A percentile compares a stretch with the other conserved stretches of the same genome.
Conservation (phyloP, 179 eudicot genomes). For the Beta macrorhiza region DNA sequence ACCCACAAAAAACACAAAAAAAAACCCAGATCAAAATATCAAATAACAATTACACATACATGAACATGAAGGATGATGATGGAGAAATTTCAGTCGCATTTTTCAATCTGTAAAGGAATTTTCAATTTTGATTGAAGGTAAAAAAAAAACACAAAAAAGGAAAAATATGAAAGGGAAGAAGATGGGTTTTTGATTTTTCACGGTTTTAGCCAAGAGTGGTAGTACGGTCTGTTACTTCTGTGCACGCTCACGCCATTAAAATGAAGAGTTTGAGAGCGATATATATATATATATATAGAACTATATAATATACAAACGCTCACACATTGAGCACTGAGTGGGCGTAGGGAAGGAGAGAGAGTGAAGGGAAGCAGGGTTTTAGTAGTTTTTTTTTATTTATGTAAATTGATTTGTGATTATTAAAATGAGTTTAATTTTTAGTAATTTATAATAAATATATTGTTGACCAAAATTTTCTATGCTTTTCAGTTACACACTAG, state of each 20-base stretch:
- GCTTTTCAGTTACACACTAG: conserved; percentile 16
- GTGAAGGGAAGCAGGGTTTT: conserved; percentile 22
- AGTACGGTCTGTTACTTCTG: conserved; percentile 37
- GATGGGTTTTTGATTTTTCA: conserved; percentile 24
- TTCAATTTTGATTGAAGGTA: background rate
- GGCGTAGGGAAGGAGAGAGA: background rate
- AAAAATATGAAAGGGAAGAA: conserved; percentile 4
- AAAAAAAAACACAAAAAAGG: background rate
- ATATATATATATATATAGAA: background rate
- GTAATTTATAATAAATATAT: conserved; percentile 13
- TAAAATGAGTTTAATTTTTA: background rate
- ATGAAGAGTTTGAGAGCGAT: conserved; percentile 37
- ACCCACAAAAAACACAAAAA: conserved; percentile 3
- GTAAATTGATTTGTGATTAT: background rate
- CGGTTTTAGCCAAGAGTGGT: conserved; percentile 35
- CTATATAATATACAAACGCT: background rate
- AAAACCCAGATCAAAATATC: conserved; percentile 32
- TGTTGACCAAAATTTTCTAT: conserved; percentile 11
- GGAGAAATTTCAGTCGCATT: conserved; percentile 20
- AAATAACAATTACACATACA: conserved; percentile 29
- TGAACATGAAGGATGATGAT: conserved; percentile 8
- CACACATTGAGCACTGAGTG: conserved; percentile 24
- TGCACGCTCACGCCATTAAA: conserved; percentile 59
- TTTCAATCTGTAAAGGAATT: conserved; percentile 6
- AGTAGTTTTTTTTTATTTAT: background rate